Evolutionary conservation across 176 grass and related monocot genomes (phyloP).

Genomic region (Ensete glaucum): DNA sequence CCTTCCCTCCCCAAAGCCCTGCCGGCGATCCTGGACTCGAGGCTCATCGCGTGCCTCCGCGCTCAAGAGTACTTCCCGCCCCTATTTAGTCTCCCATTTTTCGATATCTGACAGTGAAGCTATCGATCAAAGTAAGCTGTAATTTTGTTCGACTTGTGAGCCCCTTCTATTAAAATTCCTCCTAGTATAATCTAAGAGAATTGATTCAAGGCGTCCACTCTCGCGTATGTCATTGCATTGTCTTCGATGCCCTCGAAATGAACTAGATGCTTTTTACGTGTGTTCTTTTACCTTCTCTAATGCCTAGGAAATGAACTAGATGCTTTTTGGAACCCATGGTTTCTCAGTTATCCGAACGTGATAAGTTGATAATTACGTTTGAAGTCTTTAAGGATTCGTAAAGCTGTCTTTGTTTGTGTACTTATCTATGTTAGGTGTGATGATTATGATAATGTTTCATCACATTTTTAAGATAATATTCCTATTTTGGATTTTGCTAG

Average conservation of each 20-base stretch:
- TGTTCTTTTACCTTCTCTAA: not conserved
- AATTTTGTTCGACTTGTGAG: not conserved
- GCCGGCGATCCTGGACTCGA: not conserved
- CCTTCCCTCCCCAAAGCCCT: constrained; percentile 11
- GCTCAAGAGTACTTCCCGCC: constrained; percentile 14
- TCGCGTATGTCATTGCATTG: not conserved
- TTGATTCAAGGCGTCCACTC: no score
- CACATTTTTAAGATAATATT: no score
- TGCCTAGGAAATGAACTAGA: not conserved
- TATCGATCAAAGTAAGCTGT: not conserved
- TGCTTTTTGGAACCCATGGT: not conserved
- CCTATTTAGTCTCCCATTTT: not conserved
- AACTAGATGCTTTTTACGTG: not conserved
- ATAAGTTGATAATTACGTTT: not conserved
- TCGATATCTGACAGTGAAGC: not conserved
- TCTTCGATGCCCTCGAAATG: not conserved
- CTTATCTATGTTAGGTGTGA: not conserved
- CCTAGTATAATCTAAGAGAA: no score
- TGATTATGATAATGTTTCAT: no score
- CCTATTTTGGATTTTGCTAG: no score
- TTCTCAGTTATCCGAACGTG: not conserved
- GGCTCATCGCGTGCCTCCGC: constrained; percentile 21
- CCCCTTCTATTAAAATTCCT: no score
- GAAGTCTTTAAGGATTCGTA: not conserved
- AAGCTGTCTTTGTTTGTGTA: not conserved